Evolutionary conservation across 2,329 filamentous ascomycete species (phyloP).

Genomic region (Hirsutella minnesotensis): DNA sequence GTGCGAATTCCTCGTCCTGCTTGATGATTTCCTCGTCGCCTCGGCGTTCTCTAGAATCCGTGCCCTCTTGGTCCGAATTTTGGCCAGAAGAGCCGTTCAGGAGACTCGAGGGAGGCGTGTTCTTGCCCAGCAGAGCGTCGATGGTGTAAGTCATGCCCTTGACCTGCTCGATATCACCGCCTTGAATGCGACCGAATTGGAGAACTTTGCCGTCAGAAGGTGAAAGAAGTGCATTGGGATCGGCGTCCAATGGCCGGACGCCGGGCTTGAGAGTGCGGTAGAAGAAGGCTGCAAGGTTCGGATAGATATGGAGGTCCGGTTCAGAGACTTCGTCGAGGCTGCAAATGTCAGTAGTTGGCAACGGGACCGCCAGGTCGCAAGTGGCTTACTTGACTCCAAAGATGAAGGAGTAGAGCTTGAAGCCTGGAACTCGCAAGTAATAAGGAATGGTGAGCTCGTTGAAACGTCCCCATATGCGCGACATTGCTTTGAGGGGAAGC

Average conservation of each 20-base stretch:
- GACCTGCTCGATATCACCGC: conserved; percentile 94
- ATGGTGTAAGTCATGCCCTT: conserved; percentile 98
- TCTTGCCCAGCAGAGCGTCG: conserved; percentile 75
- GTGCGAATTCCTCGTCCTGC: conserved; percentile 84
- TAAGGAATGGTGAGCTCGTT: conserved; percentile 85
- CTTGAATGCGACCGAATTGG: conserved; percentile 83
- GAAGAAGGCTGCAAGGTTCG: conserved; percentile 93
- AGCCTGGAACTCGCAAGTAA: conserved; percentile 76
- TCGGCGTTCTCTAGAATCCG: conserved; percentile 17
- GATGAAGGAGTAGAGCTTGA: conserved; percentile 80
- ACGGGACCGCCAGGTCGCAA: background rate
- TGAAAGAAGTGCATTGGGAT: conserved; percentile 68
- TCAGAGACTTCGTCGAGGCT: conserved; percentile 79
- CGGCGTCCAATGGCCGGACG: conserved; percentile 69
- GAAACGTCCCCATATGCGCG: conserved; percentile 79
- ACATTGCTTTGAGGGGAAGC: conserved; percentile 80
- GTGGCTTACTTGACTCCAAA: conserved; percentile 67
- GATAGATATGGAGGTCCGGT: conserved; percentile 76
- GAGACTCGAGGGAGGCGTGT: conserved; percentile 43
- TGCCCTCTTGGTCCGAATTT: conserved; percentile 11
- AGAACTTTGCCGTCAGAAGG: conserved; percentile 85
- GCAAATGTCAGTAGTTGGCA: conserved; percentile 2
- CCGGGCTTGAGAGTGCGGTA: conserved; percentile 90
- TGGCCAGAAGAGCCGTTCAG: conserved; percentile 19
- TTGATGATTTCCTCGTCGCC: conserved; percentile 56